phyloP scores from a whole-genome alignment of 2,329 filamentous ascomycete genomes.

The Pleurostoma richardsiae region DNA sequence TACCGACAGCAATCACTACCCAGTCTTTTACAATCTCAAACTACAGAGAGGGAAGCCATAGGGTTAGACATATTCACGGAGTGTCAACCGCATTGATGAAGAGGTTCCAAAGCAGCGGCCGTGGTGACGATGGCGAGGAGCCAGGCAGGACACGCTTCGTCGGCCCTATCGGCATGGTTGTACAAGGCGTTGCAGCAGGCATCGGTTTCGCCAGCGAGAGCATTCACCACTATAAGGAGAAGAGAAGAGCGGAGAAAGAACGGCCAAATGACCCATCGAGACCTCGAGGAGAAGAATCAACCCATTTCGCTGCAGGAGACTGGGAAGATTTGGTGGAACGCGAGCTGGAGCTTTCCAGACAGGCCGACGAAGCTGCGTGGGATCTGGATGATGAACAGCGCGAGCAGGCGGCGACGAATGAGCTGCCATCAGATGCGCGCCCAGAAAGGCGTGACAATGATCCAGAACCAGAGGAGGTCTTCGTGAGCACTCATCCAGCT shows the following conservation, averaged over 20 bases:
- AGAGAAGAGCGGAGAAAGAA: constrained; percentile 8
- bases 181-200: constrained; percentile 9
- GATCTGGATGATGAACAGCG: constrained; percentile 7
- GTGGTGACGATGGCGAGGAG: no score
- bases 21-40: no score
- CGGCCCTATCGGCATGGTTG: constrained; percentile 6
- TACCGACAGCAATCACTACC: no score
- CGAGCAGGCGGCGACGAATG: no score
- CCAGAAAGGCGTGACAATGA: not conserved
- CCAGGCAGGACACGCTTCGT: no score
- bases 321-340: not conserved
- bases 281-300: no score
- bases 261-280: no score
- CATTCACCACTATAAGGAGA: constrained; percentile 10
- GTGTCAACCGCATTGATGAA: no score
- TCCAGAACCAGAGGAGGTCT: constrained; percentile 2
- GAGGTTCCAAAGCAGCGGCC: no score
- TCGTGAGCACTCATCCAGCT: constrained; percentile 3
- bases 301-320: no score
- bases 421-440: constrained; percentile 1
- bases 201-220: constrained; percentile 12
- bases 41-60: no score
- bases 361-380: constrained; percentile 4
- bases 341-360: not conserved
- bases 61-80: no score